Evolutionary conservation across 495 filamentous ascomycete genomes (phyloP).

Genomic region (Aspergillus cristatus): DNA sequence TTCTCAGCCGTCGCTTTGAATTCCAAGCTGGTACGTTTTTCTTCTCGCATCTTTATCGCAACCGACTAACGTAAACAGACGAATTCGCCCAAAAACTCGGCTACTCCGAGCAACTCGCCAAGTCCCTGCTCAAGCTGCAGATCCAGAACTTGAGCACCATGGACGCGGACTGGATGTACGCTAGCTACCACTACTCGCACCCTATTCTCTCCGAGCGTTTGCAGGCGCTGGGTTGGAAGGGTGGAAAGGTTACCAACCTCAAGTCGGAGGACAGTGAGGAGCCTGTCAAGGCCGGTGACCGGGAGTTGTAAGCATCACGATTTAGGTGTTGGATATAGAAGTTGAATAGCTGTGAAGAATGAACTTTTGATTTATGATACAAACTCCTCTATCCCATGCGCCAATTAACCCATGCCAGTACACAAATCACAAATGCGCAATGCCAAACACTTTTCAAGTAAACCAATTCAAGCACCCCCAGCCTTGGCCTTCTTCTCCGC

Average conservation of each 20-base stretch:
- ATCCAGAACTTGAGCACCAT: slow-evolving; percentile 96
- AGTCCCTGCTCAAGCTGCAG: slow-evolving; percentile 90
- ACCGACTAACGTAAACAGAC: slow-evolving; percentile 32
- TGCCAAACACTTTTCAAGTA: too few species aligned
- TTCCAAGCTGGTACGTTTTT: slow-evolving; percentile 73
- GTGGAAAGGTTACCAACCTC: slow-evolving; percentile 42
- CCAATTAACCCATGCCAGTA: too few species aligned
- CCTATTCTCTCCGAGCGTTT: slow-evolving; percentile 91
- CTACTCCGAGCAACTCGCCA: slow-evolving; percentile 74
- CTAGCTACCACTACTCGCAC: slow-evolving; percentile 96
- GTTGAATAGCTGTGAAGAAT: too few species aligned
- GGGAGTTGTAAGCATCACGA: slow-evolving; percentile 40
- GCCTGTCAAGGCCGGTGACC: slow-evolving; percentile 47
- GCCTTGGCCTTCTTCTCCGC: slow-evolving; percentile 37
- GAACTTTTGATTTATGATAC: slow-evolving; percentile 1
- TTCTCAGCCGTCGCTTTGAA: slow-evolving; percentile 86
- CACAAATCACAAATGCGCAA: too few species aligned
- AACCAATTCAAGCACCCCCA: slow-evolving; percentile 17
- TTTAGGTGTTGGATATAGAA: not conserved
- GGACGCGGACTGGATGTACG: slow-evolving; percentile 98
- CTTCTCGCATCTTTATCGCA: not conserved
- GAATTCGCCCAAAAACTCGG: slow-evolving; percentile 79
- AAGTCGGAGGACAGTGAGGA: slow-evolving; percentile 44
- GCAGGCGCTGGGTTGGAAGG: slow-evolving; percentile 78
- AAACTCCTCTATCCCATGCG: too few species aligned